These are phyloP conservation scores for Ophiostoma ips DNA, from an alignment of 2,329 filamentous ascomycete species.

Conservation along the genomic window DNA sequence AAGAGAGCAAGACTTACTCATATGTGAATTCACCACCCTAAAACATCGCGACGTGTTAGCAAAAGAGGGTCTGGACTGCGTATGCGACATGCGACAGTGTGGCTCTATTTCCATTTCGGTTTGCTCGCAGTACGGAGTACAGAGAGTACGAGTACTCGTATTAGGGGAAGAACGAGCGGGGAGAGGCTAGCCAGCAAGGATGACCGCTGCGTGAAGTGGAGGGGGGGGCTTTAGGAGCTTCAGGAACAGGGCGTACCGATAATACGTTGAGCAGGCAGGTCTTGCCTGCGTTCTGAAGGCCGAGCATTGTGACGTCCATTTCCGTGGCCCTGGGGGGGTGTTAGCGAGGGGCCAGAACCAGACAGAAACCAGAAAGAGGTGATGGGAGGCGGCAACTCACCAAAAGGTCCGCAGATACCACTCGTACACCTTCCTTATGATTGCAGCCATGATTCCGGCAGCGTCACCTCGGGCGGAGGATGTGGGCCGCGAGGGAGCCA, in stretches of 20 bases:
- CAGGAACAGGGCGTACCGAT: slow-evolving; percentile 52
- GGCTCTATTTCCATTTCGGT: not conserved
- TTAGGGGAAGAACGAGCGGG: slow-evolving; percentile 3
- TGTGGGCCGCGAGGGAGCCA: not conserved
- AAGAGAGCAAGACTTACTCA: slow-evolving; percentile 54
- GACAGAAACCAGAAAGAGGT: not conserved
- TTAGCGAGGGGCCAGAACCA: too few species aligned
- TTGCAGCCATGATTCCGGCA: slow-evolving; percentile 56
- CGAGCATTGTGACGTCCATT: slow-evolving; percentile 99
- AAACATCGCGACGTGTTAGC: slow-evolving; percentile 5
- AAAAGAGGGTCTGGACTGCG: not conserved
- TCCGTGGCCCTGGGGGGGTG: slow-evolving; percentile 78
- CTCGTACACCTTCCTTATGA: slow-evolving; percentile 94
- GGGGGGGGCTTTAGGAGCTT: not conserved
- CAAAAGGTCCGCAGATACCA: slow-evolving; percentile 97
- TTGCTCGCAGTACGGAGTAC: too few species aligned
- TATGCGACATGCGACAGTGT: too few species aligned
- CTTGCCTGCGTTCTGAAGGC: slow-evolving; percentile 94
- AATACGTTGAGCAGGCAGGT: slow-evolving; percentile 87
- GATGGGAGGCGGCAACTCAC: slow-evolving; percentile 35
- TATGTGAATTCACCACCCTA: slow-evolving; percentile 97
- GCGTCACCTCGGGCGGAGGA: not conserved
- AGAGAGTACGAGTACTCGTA: too few species aligned
- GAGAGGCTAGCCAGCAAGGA: slow-evolving; percentile 6
- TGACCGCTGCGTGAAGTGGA: not conserved